Evolutionary conservation across 768 basidiomycete genomes (phyloP).

Genomic region (Suillus subluteus): DNA sequence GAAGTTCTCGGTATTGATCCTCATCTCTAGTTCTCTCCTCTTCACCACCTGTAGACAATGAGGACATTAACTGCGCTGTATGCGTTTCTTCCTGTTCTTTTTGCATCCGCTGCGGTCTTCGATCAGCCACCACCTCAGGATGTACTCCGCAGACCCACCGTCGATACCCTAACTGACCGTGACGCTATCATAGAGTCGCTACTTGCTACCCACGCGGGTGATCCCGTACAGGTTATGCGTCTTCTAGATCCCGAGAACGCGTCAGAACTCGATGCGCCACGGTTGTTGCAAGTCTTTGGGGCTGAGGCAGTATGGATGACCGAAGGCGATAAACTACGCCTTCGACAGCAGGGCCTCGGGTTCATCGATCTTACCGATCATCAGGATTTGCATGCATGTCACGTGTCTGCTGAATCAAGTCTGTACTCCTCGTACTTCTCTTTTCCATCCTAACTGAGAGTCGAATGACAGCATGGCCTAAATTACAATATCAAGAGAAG

Average conservation of each 20-base stretch:
- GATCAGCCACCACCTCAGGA: not conserved
- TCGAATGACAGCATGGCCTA: conserved; percentile 28
- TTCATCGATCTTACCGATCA: conserved; percentile 22
- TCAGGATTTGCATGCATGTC: conserved; percentile 1
- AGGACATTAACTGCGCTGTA: not conserved
- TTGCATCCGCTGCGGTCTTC: not conserved
- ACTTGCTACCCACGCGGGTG: conserved; percentile 18
- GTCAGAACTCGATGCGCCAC: conserved; percentile 21
- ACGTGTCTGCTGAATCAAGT: not conserved
- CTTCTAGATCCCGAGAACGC: conserved; percentile 20
- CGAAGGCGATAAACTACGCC: conserved; percentile 21
- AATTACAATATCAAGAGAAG: conserved; percentile 18
- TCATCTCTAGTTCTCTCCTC: not conserved
- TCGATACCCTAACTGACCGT: not conserved
- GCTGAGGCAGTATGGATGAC: conserved; percentile 22
- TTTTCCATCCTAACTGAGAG: conserved; percentile 36
- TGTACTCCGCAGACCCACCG: not conserved
- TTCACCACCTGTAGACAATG: not conserved
- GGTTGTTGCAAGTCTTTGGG: conserved; percentile 21
- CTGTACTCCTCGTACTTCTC: not conserved
- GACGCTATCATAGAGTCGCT: conserved; percentile 13
- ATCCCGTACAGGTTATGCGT: conserved; percentile 22
- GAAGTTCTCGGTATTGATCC: not conserved
- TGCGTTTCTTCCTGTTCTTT: not conserved
- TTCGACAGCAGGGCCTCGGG: conserved; percentile 15